Percentiles rank a stretch among this genome's conserved stretches.
Evolutionary conservation across 2,329 filamentous ascomycete genomes (phyloP).

Genomic region (Penicillium sumatraense): DNA sequence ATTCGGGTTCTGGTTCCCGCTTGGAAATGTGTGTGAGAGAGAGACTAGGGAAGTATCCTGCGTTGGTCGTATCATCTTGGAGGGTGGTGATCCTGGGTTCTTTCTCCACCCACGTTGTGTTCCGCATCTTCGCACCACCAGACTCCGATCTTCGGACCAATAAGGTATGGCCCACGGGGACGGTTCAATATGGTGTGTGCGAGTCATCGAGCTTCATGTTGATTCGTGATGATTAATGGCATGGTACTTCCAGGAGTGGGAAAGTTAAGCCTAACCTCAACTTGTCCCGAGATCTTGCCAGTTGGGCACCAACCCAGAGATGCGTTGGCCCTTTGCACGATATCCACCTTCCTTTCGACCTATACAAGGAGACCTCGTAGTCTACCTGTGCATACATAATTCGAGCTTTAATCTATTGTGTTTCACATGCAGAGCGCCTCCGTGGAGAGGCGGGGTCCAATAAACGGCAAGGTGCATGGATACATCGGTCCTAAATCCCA

Average conservation of each 20-base stretch:
- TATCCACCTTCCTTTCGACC: background rate
- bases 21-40: background rate
- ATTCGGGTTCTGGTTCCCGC: background rate
- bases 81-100: background rate
- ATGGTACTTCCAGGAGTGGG: background rate
- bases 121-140: background rate
- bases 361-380: background rate
- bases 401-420: conserved; percentile 1
- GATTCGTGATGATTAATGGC: background rate
- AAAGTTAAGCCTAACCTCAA: conserved; percentile 1
- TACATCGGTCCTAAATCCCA: background rate
- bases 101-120: background rate
- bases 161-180: background rate
- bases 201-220: background rate
- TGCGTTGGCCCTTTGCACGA: conserved; percentile 1
- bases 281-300: background rate
- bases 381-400: background rate
- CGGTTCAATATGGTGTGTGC: background rate
- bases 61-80: background rate
- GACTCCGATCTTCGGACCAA: background rate
- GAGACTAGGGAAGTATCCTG: background rate
- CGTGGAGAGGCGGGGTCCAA: background rate
- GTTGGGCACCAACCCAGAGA: conserved; percentile 1
- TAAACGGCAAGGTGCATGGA: background rate
- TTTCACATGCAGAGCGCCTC: conserved; percentile 1